These are phyloP conservation scores for Leccinum boreale DNA, from an alignment of 768 basidiomycete genomes.

Conservation along the genomic window DNA sequence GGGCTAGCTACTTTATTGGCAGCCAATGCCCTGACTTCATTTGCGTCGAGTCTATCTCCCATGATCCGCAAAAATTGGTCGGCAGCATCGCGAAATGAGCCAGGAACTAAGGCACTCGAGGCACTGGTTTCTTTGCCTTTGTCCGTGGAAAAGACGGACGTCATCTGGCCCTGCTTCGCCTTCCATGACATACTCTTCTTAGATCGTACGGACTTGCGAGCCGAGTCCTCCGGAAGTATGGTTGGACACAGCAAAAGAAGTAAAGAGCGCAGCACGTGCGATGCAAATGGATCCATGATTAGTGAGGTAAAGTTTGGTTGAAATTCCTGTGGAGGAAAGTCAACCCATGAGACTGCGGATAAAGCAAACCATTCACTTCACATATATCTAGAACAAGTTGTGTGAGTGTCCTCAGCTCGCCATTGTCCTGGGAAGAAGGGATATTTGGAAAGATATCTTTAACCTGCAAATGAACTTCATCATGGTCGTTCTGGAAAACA, in stretches of 20 bases:
- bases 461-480: conserved; percentile 34
- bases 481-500: neutral
- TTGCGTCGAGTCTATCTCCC: conserved; percentile 51
- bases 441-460: conserved; percentile 51
- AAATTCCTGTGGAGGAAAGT: conserved; percentile 55
- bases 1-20: conserved; percentile 77
- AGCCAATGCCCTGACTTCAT: conserved; percentile 76
- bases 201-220: conserved; percentile 56
- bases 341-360: conserved; percentile 15
- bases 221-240: conserved; percentile 39
- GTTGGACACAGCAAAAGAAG: conserved; percentile 73
- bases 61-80: conserved; percentile 48
- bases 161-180: conserved; percentile 74
- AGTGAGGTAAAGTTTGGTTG: conserved; percentile 58
- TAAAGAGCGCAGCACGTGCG: conserved; percentile 83
- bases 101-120: conserved; percentile 33
- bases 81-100: conserved; percentile 47
- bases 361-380: conserved; percentile 44
- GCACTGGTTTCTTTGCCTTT: conserved; percentile 37
- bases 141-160: conserved; percentile 62
- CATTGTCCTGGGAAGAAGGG: conserved; percentile 47
- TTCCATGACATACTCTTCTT: conserved; percentile 86
- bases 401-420: conserved; percentile 66
- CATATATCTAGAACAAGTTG: conserved; percentile 62
- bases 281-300: conserved; percentile 83